A percentile compares a stretch with the other conserved stretches of the same genome.
phyloP scores from a whole-genome alignment of 2,329 filamentous ascomycete species.

The Talaromyces albobiverticillius region DNA sequence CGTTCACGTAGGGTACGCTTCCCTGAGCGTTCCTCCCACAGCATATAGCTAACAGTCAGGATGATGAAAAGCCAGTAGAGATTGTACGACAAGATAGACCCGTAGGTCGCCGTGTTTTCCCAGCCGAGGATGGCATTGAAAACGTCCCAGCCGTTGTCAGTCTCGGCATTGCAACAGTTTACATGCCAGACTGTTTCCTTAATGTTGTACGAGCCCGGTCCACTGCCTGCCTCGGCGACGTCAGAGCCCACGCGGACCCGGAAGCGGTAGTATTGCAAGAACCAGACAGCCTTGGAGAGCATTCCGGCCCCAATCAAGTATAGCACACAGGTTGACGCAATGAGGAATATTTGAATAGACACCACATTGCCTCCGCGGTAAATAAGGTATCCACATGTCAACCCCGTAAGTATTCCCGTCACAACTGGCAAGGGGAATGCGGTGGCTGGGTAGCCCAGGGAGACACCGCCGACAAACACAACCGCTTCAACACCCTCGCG shows the following conservation, averaged over 20 bases:
- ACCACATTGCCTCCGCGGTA: constrained; percentile 69
- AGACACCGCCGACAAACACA: constrained; percentile 81
- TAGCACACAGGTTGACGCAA: constrained; percentile 75
- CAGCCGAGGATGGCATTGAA: constrained; percentile 85
- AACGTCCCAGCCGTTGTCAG: constrained; percentile 78
- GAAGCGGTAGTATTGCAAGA: constrained; percentile 65
- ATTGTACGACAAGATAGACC: constrained; percentile 83
- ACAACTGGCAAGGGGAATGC: constrained; percentile 76
- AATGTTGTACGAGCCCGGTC: constrained; percentile 77
- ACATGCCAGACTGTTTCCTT: constrained; percentile 77
- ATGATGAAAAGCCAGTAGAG: constrained; percentile 79
- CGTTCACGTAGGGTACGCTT: constrained; percentile 19
- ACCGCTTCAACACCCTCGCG: constrained; percentile 84
- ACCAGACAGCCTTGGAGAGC: constrained; percentile 75
- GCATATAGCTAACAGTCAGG: constrained; percentile 59
- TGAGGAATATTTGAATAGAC: constrained; percentile 73
- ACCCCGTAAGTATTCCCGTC: constrained; percentile 66
- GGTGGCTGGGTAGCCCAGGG: constrained; percentile 69
- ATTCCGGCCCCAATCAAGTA: constrained; percentile 82
- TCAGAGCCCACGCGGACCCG: constrained; percentile 57
- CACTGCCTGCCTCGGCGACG: constrained; percentile 60
- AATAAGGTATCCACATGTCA: constrained; percentile 66
- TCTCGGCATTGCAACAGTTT: constrained; percentile 74
- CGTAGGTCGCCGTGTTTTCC: constrained; percentile 84
- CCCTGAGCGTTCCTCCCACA: constrained; percentile 21